Conservation (phyloP, 768 basidiomycete species). For the Mycena chlorophos region DNA sequence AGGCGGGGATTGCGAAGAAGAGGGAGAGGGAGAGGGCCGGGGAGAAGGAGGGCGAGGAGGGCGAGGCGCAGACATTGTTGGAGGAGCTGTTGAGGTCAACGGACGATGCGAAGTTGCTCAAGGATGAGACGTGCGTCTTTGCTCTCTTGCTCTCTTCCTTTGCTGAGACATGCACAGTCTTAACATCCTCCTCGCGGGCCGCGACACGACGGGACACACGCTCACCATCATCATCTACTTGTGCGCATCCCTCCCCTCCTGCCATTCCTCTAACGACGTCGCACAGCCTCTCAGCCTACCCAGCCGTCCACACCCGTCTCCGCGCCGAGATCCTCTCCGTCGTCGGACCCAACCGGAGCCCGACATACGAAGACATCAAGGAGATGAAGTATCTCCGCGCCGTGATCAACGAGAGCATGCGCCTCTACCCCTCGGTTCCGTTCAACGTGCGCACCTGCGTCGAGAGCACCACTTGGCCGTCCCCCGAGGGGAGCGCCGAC, state of each 20-base stretch:
- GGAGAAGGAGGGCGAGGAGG: conserved; percentile 15
- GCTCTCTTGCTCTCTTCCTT: background rate
- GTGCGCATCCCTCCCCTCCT: background rate
- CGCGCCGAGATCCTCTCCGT: too few species aligned
- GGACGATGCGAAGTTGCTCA: conserved; percentile 43
- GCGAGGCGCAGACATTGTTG: conserved; percentile 38
- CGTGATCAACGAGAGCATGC: too few species aligned
- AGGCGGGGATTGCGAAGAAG: conserved; percentile 44
- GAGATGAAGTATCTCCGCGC: too few species aligned
- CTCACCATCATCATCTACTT: background rate
- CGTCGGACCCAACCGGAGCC: too few species aligned
- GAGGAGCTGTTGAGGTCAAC: conserved; percentile 54
- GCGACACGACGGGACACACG: background rate
- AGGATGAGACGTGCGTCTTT: conserved; percentile 45
- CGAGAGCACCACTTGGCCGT: too few species aligned
- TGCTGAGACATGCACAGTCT: background rate
- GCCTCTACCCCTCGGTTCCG: too few species aligned
- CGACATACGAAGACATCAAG: too few species aligned
- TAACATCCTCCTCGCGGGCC: conserved; percentile 14
- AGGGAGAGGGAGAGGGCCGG: conserved; percentile 16
- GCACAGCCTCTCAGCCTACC: too few species aligned
- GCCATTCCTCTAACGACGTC: too few species aligned
- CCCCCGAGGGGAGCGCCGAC: conserved; percentile 26
- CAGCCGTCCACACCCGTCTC: too few species aligned
- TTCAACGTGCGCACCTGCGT: too few species aligned